phyloP scores from a whole-genome alignment of 208 protist species.

The Acanthamoeba castellanii region DNA sequence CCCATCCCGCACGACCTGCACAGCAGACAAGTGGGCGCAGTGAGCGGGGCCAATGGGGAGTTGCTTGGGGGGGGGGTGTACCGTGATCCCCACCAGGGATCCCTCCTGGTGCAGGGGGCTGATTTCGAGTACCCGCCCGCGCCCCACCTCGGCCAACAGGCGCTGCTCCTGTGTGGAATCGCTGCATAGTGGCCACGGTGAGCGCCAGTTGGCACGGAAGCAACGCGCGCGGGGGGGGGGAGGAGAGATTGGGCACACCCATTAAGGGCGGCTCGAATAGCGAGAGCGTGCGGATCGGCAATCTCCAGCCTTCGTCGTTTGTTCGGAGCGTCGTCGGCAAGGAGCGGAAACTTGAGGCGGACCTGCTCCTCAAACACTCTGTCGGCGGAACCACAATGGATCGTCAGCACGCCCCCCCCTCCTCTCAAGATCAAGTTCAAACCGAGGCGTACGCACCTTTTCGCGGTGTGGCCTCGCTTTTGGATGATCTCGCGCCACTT shows the following conservation, averaged over 20 bases:
- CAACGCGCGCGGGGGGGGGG: not conserved
- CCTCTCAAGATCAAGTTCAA: too few relatives aligned
- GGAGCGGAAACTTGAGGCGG: not conserved
- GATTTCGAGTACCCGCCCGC: not conserved
- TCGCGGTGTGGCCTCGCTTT: not conserved
- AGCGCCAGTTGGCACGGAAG: not conserved
- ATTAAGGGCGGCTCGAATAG: not conserved
- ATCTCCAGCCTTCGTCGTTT: not conserved
- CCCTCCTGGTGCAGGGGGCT: not conserved
- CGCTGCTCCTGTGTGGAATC: not conserved
- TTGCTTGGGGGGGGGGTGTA: not conserved
- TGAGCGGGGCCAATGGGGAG: not conserved
- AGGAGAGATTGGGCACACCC: not conserved
- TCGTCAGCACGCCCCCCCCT: too few relatives aligned
- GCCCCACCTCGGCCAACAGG: not conserved
- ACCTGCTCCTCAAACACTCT: constrained; percentile 40
- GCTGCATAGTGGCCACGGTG: not conserved
- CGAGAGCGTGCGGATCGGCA: not conserved
- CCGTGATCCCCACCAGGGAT: not conserved
- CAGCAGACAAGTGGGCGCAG: not conserved
- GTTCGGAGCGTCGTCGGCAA: not conserved
- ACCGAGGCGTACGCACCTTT: not conserved
- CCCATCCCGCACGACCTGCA: constrained; percentile 15
- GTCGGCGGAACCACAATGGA: not conserved
- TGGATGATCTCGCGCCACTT: constrained; percentile 1